These are phyloP conservation scores for Vararia minispora DNA, from an alignment of 768 basidiomycete species.

Conservation along the genomic window DNA sequence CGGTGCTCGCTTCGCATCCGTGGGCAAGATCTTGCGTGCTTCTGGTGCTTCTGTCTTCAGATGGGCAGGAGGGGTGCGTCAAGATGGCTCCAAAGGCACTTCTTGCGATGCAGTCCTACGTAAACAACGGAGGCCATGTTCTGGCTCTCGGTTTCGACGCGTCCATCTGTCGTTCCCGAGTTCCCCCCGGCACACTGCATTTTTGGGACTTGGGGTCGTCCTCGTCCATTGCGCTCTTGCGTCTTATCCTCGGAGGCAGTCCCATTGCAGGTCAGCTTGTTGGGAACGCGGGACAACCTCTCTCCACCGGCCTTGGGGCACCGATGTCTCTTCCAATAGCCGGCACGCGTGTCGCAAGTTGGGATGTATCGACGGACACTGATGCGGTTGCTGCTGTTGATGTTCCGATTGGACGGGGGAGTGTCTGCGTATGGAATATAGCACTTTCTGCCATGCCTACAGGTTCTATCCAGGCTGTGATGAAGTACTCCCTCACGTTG, in stretches of 20 bases:
- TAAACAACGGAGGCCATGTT: constrained; percentile 58
- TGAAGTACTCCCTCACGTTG: constrained; percentile 2
- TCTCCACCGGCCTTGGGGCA: neutral
- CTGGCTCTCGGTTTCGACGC: constrained; percentile 55
- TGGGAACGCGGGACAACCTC: neutral
- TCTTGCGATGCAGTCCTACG: constrained; percentile 43
- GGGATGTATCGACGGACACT: neutral
- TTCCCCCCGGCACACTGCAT: constrained; percentile 20
- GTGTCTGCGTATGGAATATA: constrained; percentile 10
- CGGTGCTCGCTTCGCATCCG: constrained; percentile 52
- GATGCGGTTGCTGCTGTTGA: constrained; percentile 7
- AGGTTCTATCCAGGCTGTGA: neutral
- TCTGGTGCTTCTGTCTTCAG: constrained; percentile 60
- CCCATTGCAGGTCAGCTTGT: neutral
- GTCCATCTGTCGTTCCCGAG: constrained; percentile 29
- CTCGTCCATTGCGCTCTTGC: neutral
- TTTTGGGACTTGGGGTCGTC: constrained; percentile 27
- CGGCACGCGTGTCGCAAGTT: neutral
- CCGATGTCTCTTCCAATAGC: neutral
- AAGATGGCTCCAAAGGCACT: constrained; percentile 27
- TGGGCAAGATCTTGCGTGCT: constrained; percentile 72
- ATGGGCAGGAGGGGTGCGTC: constrained; percentile 29
- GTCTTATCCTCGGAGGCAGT: neutral
- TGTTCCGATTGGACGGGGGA: constrained; percentile 7
- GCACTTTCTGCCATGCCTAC: constrained; percentile 1